These are phyloP conservation scores for Trametes villosa DNA, from an alignment of 768 basidiomycete genomes.

Conservation along the genomic window DNA sequence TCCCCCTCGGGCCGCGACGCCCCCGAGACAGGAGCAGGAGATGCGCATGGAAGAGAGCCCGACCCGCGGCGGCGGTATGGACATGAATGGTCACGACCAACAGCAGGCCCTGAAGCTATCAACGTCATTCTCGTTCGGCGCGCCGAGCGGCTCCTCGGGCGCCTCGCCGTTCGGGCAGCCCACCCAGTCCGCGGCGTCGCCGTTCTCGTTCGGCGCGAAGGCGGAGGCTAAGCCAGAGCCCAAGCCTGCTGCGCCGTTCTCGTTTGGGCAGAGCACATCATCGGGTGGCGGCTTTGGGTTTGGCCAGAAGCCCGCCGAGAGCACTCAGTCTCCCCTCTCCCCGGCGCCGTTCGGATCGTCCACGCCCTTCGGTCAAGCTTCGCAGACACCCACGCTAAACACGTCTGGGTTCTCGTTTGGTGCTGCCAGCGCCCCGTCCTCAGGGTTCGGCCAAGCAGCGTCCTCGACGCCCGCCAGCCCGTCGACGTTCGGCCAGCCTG, in stretches of 20 bases:
- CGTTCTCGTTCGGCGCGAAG: slow-evolving; percentile 37
- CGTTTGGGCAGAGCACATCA: slow-evolving; percentile 50
- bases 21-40: slow-evolving; percentile 68
- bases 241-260: slow-evolving; percentile 40
- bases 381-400: slow-evolving; percentile 33
- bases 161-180: slow-evolving; percentile 44
- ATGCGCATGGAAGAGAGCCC: slow-evolving; percentile 86
- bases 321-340: slow-evolving; percentile 21
- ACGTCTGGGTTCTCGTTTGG: slow-evolving; percentile 33
- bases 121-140: slow-evolving; percentile 47
- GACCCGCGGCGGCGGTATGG: slow-evolving; percentile 55
- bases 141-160: slow-evolving; percentile 35
- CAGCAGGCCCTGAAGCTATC: slow-evolving; percentile 23
- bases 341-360: slow-evolving; percentile 37
- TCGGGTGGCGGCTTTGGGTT: slow-evolving; percentile 55
- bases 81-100: slow-evolving; percentile 38
- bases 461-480: slow-evolving; percentile 34
- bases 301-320: slow-evolving; percentile 36
- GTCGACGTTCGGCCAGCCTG: slow-evolving; percentile 34
- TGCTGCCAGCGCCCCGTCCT: slow-evolving; percentile 21
- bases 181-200: slow-evolving; percentile 17
- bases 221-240: slow-evolving; percentile 49
- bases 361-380: slow-evolving; percentile 49
- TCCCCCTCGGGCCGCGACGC: slow-evolving; percentile 59
- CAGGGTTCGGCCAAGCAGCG: slow-evolving; percentile 30